Evolutionary conservation across 345 rosid genomes (phyloP), one percentile per base, ranked within the genome.

Genomic region (Eutrema yunnanense): DNA sequence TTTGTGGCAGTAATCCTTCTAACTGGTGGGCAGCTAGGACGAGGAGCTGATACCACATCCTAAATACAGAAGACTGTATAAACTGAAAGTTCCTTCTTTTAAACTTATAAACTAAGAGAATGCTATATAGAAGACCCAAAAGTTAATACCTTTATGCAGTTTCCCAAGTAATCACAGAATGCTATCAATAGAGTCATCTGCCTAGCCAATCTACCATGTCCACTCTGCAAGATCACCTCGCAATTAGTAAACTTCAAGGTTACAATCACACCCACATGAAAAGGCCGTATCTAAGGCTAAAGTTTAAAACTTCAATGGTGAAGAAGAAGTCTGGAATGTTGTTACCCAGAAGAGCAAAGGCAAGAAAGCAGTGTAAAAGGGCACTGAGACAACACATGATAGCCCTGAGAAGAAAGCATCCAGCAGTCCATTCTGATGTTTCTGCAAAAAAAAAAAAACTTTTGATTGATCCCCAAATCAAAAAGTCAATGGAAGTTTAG

Each of bases 331-430:
- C 29, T 33, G 13, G 13, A 43, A 16, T 0, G 64, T 61, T 0
- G 64, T 61, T 84, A 95, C 99, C 99, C 99, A 95, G 80, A 95
- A 95, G 52, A 95, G 94, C 79, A 95, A 71, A 78, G 99, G 99
- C 71, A 95, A 90, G 73, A 95, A 95, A 48, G 88, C 97, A 49
- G 99, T 95, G 79, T 95, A 95, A 67, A 95, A 95, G 9, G 99
- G 97, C 22, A 95, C 99, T 29, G 99, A 95, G 73, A 95, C 99
- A 68, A 92, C 88, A 78, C 97, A 92, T 0, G 99, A 95, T 70
- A 90, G 73, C 60, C 66, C 89, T 71, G 92, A 90, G 83, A 95
- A 95, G 49, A 95, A 30, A 75, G 81, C 94, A 84, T 95, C 99
- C 79, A 86, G 71, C 52, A 77, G 60, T 70, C 84, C 69, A 73